These are phyloP conservation scores for Primulina tabacum DNA, from an alignment of 257 asterid species.

Conservation along the genomic window DNA sequence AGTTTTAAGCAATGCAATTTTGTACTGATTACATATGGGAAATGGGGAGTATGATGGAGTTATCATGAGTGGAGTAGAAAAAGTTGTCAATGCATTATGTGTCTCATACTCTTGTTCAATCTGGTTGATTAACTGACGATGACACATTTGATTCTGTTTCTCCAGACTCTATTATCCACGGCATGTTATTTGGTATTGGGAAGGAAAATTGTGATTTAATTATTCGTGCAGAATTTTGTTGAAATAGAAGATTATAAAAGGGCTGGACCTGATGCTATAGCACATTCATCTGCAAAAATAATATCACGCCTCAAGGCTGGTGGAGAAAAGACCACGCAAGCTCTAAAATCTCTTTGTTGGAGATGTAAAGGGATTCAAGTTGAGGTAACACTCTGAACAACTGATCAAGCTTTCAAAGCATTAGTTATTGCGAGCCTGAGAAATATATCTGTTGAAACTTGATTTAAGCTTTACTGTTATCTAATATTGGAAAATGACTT, in stretches of 20 bases:
- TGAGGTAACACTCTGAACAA: conserved; percentile 55
- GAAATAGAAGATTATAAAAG: conserved; percentile 80
- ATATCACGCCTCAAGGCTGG: conserved; percentile 84
- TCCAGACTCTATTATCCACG: conserved; percentile 8
- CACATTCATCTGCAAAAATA: conserved; percentile 89
- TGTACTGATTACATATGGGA: neutral
- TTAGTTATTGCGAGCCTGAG: conserved; percentile 7
- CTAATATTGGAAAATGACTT: conserved; percentile 11
- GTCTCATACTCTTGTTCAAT: conserved; percentile 5
- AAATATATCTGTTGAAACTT: neutral
- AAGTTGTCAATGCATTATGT: neutral
- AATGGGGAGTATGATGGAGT: neutral
- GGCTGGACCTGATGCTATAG: conserved; percentile 91
- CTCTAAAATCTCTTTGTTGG: conserved; percentile 93
- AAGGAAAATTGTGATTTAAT: conserved; percentile 22
- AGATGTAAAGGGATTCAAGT: conserved; percentile 93
- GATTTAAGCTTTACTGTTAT: conserved; percentile 10
- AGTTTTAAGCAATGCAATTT: conserved; percentile 1
- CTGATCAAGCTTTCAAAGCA: neutral
- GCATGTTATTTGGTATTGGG: conserved; percentile 9
- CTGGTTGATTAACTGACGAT: conserved; percentile 15
- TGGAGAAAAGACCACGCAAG: conserved; percentile 88
- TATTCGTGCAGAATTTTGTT: conserved; percentile 58
- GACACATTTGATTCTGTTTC: neutral
- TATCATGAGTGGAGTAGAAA: conserved; percentile 3